Evolutionary conservation across 225 moss, liverwort and hornwort species (phyloP), one percentile per base, ranked within the genome.

Genomic region (Physcomitrium patens): DNA sequence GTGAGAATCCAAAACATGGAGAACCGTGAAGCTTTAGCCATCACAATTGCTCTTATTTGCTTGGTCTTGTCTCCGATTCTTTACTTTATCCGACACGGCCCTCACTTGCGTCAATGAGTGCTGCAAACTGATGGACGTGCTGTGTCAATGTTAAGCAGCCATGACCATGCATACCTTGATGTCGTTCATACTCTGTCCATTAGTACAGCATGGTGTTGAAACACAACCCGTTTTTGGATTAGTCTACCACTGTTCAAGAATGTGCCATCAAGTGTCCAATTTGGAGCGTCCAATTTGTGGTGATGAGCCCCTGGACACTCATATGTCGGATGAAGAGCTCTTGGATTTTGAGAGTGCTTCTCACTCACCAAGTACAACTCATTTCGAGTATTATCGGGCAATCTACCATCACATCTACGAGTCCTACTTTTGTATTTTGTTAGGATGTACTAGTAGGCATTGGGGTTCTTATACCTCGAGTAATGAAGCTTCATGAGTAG

Each of bases 1-100:
- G 79, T 81, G 78, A 93, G 86, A 63, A 77, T 95, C 15, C 90
- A 90, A 63, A 89, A 74, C 48, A 86, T 95, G 91, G 99, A 99
- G 72, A 86, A 85, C 60, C 85, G 93, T 49, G 99, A 95, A 80
- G 76, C 89, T 24, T 78, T 87, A 55, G 93, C 88, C 9, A 69
- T 95, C 43, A 76, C 89, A 18, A 76, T 99, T 67, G 90, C 85
- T 70, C 80, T 95, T 24, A 58, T 93, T 20, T 88, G 85, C 80
- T 81, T 91, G 85, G 81, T 88, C 59, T 75, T 92, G 58, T 88
- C 92, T 19, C 88, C 91, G 19, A 64, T 92, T 52, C 67, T 94
- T 48, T 94, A 94, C 80, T 80, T 89, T 43, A 51, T 94, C 15
- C 80, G 76, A 24, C 49, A 81, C 76, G 83, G 83, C 65, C 78